These are phyloP conservation scores for Vachellia collinsii DNA, from an alignment of 306 rosid species.

Conservation along the genomic window DNA sequence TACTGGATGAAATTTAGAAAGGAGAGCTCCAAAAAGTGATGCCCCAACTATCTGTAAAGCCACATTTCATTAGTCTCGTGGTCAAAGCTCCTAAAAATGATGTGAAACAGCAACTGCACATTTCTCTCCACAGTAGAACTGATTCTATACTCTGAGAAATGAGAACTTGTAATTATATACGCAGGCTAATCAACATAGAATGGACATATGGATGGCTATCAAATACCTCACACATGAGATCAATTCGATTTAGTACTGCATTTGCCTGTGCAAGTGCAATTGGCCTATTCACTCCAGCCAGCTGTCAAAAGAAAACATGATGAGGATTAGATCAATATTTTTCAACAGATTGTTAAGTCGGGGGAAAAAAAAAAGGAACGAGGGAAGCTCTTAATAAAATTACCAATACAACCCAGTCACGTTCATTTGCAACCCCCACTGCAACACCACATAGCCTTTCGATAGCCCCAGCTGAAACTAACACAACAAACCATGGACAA, in stretches of 20 bases:
- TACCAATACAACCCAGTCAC: slow-evolving; percentile 99
- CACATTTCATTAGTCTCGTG: slow-evolving; percentile 35
- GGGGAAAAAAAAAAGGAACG: slow-evolving; percentile 32
- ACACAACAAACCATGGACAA: slow-evolving; percentile 79
- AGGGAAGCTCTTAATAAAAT: slow-evolving; percentile 36
- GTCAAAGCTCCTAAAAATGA: slow-evolving; percentile 8
- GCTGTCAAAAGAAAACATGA: slow-evolving; percentile 54
- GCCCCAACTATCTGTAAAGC: slow-evolving; percentile 85
- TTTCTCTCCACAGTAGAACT: slow-evolving; percentile 20
- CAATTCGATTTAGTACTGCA: slow-evolving; percentile 90
- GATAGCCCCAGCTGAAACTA: slow-evolving; percentile 85
- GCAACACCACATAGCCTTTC: slow-evolving; percentile 90
- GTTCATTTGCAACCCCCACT: slow-evolving; percentile 91
- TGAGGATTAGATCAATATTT: slow-evolving; percentile 28
- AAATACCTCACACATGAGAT: slow-evolving; percentile 93
- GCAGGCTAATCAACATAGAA: slow-evolving; percentile 3
- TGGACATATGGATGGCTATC: not conserved
- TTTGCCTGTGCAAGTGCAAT: slow-evolving; percentile 97
- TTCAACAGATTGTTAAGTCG: slow-evolving; percentile 3
- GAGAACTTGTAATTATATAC: slow-evolving; percentile 16
- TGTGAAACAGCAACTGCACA: slow-evolving; percentile 19
- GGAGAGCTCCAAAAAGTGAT: slow-evolving; percentile 81
- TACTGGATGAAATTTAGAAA: slow-evolving; percentile 83
- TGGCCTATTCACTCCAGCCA: slow-evolving; percentile 97
- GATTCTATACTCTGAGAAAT: slow-evolving; percentile 12